A percentile compares a stretch with the other conserved stretches of the same genome.
Evolutionary conservation across 2,329 filamentous ascomycete genomes (phyloP).

Genomic region (Hymenoscyphus fraxineus): DNA sequence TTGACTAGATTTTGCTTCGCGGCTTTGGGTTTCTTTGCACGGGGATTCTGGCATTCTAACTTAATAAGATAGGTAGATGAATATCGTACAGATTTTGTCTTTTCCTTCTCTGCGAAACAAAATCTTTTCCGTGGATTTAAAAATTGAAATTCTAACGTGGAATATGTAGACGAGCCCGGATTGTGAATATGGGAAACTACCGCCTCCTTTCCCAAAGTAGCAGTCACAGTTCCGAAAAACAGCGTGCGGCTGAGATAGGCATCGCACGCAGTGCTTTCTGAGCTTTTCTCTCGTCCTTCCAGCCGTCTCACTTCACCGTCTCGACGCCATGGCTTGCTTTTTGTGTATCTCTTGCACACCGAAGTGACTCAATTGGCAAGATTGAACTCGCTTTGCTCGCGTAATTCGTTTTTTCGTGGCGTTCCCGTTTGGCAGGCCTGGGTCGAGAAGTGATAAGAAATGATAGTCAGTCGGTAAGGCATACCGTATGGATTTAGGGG

Average conservation of each 20-base stretch:
- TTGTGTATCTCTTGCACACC: background rate
- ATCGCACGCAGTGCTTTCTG: no score
- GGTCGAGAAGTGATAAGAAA: background rate
- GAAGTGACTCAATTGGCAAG: background rate
- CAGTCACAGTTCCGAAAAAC: background rate
- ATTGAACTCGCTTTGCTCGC: background rate
- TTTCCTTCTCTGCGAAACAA: no score
- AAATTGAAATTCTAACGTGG: no score
- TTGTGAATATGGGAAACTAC: background rate
- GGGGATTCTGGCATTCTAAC: no score
- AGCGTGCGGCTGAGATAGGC: background rate
- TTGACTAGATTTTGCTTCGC: background rate
- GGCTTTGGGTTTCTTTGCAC: no score
- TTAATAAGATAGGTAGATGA: no score
- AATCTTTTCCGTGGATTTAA: no score
- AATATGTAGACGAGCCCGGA: no score
- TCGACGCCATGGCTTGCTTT: background rate
- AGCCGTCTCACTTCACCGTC: background rate
- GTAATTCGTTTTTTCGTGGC: background rate
- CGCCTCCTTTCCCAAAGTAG: background rate
- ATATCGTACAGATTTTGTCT: no score
- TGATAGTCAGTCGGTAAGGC: background rate
- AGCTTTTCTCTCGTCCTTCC: background rate
- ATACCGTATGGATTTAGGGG: background rate
- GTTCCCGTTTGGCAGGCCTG: background rate